phyloP scores from a whole-genome alignment of 495 filamentous ascomycete genomes.

The Penicillium egyptiacum region DNA sequence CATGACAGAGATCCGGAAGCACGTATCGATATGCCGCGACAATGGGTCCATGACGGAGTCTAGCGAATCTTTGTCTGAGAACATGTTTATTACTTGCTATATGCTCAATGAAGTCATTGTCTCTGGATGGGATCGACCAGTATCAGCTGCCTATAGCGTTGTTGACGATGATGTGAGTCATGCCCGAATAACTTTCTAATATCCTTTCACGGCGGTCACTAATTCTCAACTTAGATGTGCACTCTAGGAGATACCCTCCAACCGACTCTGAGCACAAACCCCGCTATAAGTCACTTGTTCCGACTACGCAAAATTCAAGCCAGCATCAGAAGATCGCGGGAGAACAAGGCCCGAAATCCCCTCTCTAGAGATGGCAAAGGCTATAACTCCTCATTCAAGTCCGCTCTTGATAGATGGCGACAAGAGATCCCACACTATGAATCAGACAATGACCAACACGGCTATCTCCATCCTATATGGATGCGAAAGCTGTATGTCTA shows the following conservation, averaged over 20 bases:
- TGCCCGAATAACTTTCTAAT: background rate
- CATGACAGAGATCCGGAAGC: slow-evolving; percentile 32
- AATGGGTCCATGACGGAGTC: slow-evolving; percentile 13
- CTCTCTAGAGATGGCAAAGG: slow-evolving; percentile 16
- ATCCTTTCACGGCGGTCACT: background rate
- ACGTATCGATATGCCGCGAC: slow-evolving; percentile 12
- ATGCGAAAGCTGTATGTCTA: slow-evolving; percentile 39
- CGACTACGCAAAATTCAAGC: slow-evolving; percentile 36
- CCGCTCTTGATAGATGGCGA: slow-evolving; percentile 31
- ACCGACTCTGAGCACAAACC: slow-evolving; percentile 22
- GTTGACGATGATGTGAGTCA: slow-evolving; percentile 37
- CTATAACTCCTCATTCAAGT: slow-evolving; percentile 25
- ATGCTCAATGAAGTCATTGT: slow-evolving; percentile 39
- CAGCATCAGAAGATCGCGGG: slow-evolving; percentile 31
- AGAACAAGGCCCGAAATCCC: slow-evolving; percentile 15
- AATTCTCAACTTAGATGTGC: slow-evolving; percentile 23
- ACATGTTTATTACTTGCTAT: slow-evolving; percentile 37
- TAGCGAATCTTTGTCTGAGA: slow-evolving; percentile 28
- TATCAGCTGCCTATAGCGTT: slow-evolving; percentile 28
- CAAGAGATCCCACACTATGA: slow-evolving; percentile 36
- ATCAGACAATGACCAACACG: slow-evolving; percentile 23
- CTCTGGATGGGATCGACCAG: slow-evolving; percentile 36
- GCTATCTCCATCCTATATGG: slow-evolving; percentile 34
- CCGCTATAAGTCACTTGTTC: slow-evolving; percentile 32
- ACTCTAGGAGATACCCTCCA: slow-evolving; percentile 31